Evolutionary conservation across 2,329 filamentous ascomycete species (phyloP).

Genomic region (Podosphaera leucotricha): DNA sequence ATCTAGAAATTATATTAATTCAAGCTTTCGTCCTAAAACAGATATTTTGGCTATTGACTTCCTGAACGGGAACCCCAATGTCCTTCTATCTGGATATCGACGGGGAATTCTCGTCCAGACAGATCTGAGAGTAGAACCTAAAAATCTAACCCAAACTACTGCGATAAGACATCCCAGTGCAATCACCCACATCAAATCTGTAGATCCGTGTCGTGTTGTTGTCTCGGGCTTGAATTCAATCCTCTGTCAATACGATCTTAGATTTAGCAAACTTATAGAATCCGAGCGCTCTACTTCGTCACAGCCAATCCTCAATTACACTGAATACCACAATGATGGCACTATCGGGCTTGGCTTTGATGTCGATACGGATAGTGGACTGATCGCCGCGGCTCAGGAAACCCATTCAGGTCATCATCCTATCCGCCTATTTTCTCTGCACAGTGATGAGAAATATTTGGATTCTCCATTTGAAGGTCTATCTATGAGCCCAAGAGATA

Average conservation of each 20-base stretch:
- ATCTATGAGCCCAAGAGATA: neutral
- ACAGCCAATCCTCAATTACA: constrained; percentile 24
- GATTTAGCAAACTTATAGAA: constrained; percentile 17
- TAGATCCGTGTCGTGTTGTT: constrained; percentile 27
- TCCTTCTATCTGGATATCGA: constrained; percentile 28
- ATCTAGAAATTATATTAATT: constrained; percentile 5
- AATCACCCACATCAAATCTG: constrained; percentile 25
- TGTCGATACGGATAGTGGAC: constrained; percentile 21
- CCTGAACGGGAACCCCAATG: constrained; percentile 19
- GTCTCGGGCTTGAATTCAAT: constrained; percentile 25
- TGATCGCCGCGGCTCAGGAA: constrained; percentile 28
- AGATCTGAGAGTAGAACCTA: constrained; percentile 14
- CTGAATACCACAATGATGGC: constrained; percentile 25
- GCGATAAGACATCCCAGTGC: constrained; percentile 16
- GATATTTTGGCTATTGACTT: constrained; percentile 26
- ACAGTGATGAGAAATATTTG: constrained; percentile 8
- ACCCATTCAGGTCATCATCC: constrained; percentile 2
- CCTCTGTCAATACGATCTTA: constrained; percentile 33
- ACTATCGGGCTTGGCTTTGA: constrained; percentile 28
- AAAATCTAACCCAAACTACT: constrained; percentile 6
- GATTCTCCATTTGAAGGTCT: neutral
- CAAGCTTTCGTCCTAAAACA: constrained; percentile 11
- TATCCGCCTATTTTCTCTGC: constrained; percentile 11
- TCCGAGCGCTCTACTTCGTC: constrained; percentile 3
- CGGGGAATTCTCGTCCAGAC: constrained; percentile 19